These are phyloP conservation scores for Botrytis porri DNA, from an alignment of 2,329 filamentous ascomycete species.

Conservation along the genomic window DNA sequence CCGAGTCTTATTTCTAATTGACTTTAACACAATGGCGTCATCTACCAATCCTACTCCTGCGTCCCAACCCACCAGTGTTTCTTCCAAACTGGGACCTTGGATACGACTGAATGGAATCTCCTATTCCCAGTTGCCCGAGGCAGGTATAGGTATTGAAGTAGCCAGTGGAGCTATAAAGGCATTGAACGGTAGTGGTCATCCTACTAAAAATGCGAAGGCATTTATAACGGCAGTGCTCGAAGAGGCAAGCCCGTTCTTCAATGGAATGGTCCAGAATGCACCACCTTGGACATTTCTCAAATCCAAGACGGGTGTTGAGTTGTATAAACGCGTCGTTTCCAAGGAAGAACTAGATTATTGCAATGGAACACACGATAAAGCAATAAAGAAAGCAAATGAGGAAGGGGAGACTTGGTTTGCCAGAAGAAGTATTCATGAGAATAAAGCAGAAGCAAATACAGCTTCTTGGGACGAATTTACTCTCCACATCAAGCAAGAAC, in stretches of 20 bases:
- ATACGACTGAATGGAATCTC: slow-evolving; percentile 54
- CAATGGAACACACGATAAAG: slow-evolving; percentile 32
- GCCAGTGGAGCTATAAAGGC: slow-evolving; percentile 20
- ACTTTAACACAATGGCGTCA: slow-evolving; percentile 3
- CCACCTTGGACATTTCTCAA: slow-evolving; percentile 48
- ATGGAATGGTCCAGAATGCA: slow-evolving; percentile 49
- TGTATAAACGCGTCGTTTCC: slow-evolving; percentile 51
- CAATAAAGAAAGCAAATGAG: slow-evolving; percentile 33
- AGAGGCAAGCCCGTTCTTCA: slow-evolving; percentile 60
- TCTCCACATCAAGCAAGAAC: slow-evolving; percentile 54
- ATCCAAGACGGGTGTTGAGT: slow-evolving; percentile 48
- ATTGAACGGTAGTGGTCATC: slow-evolving; percentile 13
- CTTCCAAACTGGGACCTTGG: slow-evolving; percentile 42
- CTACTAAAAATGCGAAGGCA: slow-evolving; percentile 40
- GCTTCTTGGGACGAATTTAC: slow-evolving; percentile 65
- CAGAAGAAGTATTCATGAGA: slow-evolving; percentile 59
- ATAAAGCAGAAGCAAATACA: slow-evolving; percentile 49
- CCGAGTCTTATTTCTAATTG: neutral
- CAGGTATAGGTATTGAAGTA: slow-evolving; percentile 28
- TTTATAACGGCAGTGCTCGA: slow-evolving; percentile 53
- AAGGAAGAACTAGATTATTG: slow-evolving; percentile 43
- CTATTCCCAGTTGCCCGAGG: slow-evolving; percentile 47
- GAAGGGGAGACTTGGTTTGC: slow-evolving; percentile 60
- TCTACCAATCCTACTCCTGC: neutral
- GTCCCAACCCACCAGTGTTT: slow-evolving; percentile 23